A percentile compares a stretch with the other conserved stretches of the same genome.
These are phyloP conservation scores for Tilletia indica DNA, from an alignment of 1,284 basidiomycete species.

Conservation along the genomic window DNA sequence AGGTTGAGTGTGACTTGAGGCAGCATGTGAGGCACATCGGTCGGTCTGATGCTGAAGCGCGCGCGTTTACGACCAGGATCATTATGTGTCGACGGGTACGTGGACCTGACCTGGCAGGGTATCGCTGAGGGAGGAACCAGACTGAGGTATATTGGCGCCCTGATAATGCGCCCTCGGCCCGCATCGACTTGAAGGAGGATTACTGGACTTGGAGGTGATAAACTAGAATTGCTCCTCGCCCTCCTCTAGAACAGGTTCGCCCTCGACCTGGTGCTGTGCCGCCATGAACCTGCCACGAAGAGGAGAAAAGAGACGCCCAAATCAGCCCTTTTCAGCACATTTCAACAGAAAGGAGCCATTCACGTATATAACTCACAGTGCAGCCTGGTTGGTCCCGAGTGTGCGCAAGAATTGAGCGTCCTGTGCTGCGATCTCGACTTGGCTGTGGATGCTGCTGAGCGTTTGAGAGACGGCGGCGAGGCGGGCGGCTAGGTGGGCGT, in stretches of 20 bases:
- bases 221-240: background rate
- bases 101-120: too few relatives aligned
- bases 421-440: conserved; percentile 25
- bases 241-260: conserved; percentile 1
- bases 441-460: conserved; percentile 19
- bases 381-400: conserved; percentile 23
- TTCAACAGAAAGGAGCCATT: background rate
- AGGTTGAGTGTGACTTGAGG: too few relatives aligned
- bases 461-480: conserved; percentile 19
- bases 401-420: conserved; percentile 22
- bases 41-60: too few relatives aligned
- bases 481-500: conserved; percentile 27
- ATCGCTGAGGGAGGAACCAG: too few relatives aligned
- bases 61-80: too few relatives aligned
- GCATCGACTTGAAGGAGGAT: too few relatives aligned
- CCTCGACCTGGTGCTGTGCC: conserved; percentile 7
- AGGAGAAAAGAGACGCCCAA: background rate
- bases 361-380: conserved; percentile 21
- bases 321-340: too few relatives aligned
- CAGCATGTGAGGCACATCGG: too few relatives aligned
- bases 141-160: too few relatives aligned
- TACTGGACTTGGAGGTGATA: too few relatives aligned
- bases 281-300: background rate
- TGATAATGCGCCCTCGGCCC: too few relatives aligned
- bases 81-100: too few relatives aligned